These are phyloP conservation scores for Microbotryum violaceum DNA, from an alignment of 1,284 basidiomycete species.

Conservation along the genomic window DNA sequence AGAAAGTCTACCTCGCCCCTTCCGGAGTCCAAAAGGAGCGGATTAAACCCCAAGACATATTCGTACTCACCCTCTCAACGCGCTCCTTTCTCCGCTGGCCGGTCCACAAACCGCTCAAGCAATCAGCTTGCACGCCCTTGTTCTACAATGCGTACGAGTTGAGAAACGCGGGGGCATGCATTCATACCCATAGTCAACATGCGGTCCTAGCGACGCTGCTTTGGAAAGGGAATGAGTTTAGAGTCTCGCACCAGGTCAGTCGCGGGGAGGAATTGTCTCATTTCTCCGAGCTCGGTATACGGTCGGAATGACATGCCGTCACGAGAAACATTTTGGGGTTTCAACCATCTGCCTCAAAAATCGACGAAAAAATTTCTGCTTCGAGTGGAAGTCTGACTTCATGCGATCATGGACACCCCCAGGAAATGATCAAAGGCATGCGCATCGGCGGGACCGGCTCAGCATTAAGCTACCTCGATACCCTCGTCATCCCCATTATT, in stretches of 20 bases:
- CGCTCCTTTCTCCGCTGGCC: conserved; percentile 68
- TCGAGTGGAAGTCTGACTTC: conserved; percentile 1
- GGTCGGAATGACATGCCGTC: too few species aligned
- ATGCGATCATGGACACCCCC: neutral
- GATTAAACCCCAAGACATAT: conserved; percentile 68
- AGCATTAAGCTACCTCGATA: conserved; percentile 70
- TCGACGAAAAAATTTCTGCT: too few species aligned
- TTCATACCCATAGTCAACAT: conserved; percentile 73
- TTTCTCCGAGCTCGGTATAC: too few species aligned
- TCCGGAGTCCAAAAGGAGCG: conserved; percentile 83
- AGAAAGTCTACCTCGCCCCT: conserved; percentile 74
- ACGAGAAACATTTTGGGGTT: neutral
- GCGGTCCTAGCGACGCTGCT: conserved; percentile 70
- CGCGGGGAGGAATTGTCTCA: too few species aligned
- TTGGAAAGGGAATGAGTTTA: conserved; percentile 60
- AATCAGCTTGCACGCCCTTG: conserved; percentile 56
- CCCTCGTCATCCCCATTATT: conserved; percentile 75
- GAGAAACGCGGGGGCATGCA: conserved; percentile 67
- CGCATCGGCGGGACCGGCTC: conserved; percentile 62
- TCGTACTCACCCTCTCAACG: conserved; percentile 64
- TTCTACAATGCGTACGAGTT: conserved; percentile 83
- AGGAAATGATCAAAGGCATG: conserved; percentile 79
- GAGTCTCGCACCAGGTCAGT: conserved; percentile 61
- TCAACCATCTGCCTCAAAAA: neutral
- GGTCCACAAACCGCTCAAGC: conserved; percentile 44